Evolutionary conservation across 129 eudicot genomes (phyloP).

Genomic region (Flaveria bidentis): DNA sequence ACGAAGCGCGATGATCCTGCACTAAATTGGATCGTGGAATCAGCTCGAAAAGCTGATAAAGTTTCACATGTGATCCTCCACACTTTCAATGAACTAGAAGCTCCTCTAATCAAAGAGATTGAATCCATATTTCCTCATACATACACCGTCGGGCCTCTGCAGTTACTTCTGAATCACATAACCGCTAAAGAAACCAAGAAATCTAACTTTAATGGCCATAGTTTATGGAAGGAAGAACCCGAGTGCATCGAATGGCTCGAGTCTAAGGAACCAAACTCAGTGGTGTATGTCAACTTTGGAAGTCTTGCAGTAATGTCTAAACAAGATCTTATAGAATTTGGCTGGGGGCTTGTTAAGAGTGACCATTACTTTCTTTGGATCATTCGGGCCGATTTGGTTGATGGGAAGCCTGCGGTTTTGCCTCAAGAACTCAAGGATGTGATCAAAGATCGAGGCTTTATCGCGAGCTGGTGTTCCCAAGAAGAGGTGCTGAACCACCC

Average conservation of each 20-base stretch:
- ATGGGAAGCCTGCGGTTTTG: constrained; percentile 6
- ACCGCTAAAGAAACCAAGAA: constrained; percentile 12
- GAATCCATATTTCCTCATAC: constrained; percentile 24
- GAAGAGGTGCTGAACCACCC: constrained; percentile 28
- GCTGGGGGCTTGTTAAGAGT: constrained; percentile 37
- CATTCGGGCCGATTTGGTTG: constrained; percentile 26
- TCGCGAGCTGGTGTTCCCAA: constrained; percentile 34
- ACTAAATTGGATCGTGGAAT: constrained; percentile 29
- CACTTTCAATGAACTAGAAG: constrained; percentile 56
- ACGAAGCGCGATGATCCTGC: constrained; percentile 40
- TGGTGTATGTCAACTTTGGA: constrained; percentile 37
- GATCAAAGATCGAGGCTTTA: constrained; percentile 21
- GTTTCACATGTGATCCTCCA: constrained; percentile 47
- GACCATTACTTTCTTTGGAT: constrained; percentile 26
- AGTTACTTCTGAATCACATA: constrained; percentile 32
- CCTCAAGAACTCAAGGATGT: constrained; percentile 16
- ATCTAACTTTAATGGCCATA: constrained; percentile 7
- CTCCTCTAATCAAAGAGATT: constrained; percentile 32
- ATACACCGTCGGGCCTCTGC: constrained; percentile 52
- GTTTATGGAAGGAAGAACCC: constrained; percentile 38
- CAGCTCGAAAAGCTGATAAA: constrained; percentile 15
- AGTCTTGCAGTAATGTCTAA: constrained; percentile 21
- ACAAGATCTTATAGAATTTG: constrained; percentile 25
- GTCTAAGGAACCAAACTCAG: constrained; percentile 23
- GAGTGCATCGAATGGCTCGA: constrained; percentile 32